A percentile compares a stretch with the other conserved stretches of the same genome.
phyloP scores from a whole-genome alignment of 2,329 filamentous ascomycete genomes.

The Arthrobotrys sinensis region DNA sequence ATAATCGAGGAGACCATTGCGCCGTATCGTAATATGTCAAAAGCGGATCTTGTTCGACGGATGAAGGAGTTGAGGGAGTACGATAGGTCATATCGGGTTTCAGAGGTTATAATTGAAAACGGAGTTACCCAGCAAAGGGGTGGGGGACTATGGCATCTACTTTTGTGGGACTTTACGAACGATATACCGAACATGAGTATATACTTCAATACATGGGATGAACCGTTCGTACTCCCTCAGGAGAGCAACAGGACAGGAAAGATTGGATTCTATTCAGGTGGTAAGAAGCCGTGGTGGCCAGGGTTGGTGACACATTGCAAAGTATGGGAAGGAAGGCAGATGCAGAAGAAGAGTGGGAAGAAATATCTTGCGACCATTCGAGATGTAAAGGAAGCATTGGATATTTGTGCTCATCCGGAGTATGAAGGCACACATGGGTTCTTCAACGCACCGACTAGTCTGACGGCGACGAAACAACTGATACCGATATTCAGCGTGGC shows the following conservation, averaged over 20 bases:
- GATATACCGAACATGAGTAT: slow-evolving; percentile 26
- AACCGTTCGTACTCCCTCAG: slow-evolving; percentile 62
- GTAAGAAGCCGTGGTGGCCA: slow-evolving; percentile 21
- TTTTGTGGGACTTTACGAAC: neutral
- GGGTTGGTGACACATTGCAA: slow-evolving; percentile 24
- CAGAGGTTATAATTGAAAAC: neutral
- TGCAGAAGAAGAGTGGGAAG: neutral
- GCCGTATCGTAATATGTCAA: slow-evolving; percentile 66
- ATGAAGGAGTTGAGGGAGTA: slow-evolving; percentile 66
- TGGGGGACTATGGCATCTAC: neutral
- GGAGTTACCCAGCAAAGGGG: neutral
- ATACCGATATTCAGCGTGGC: slow-evolving; percentile 71
- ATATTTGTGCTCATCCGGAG: slow-evolving; percentile 70
- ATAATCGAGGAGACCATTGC: slow-evolving; percentile 67
- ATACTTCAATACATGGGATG: slow-evolving; percentile 33
- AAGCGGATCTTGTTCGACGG: slow-evolving; percentile 51
- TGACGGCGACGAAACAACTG: slow-evolving; percentile 67
- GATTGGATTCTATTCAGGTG: slow-evolving; percentile 42
- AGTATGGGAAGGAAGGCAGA: slow-evolving; percentile 6
- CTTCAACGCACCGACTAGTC: slow-evolving; percentile 68
- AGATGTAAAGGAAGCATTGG: slow-evolving; percentile 54
- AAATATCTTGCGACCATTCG: slow-evolving; percentile 31
- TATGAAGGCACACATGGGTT: slow-evolving; percentile 70
- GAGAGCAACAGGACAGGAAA: neutral
- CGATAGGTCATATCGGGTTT: neutral